Evolutionary conservation across 495 filamentous ascomycete species (phyloP).

Genomic region (Lepidopterella palustris): DNA sequence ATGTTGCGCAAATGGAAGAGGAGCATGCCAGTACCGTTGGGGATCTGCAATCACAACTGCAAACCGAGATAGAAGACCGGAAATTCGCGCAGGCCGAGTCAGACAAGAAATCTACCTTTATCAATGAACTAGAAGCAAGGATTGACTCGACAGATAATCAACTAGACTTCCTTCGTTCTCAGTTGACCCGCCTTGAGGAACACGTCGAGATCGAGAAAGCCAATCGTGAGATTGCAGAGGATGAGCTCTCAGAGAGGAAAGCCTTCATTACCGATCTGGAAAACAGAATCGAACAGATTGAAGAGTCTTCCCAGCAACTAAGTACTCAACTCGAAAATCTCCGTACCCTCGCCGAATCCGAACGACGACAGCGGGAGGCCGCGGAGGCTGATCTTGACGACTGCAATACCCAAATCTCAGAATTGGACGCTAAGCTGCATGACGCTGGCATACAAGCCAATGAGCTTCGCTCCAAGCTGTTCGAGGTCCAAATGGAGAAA

Average conservation of each 20-base stretch:
- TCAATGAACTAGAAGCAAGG: constrained; percentile 26
- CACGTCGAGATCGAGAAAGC: constrained; percentile 4
- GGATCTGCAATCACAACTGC: constrained; percentile 26
- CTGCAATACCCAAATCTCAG: constrained; percentile 21
- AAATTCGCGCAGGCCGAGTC: constrained; percentile 18
- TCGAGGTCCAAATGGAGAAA: constrained; percentile 32
- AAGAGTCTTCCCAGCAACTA: constrained; percentile 16
- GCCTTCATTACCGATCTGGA: constrained; percentile 21
- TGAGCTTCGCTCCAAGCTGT: constrained; percentile 36
- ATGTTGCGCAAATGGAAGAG: constrained; percentile 24
- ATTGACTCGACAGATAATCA: constrained; percentile 4
- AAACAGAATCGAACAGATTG: constrained; percentile 15
- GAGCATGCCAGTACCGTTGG: constrained; percentile 22
- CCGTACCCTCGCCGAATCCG: constrained; percentile 21
- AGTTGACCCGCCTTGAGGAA: background rate
- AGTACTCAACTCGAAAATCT: constrained; percentile 23
- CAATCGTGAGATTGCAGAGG: constrained; percentile 21
- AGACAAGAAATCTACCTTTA: constrained; percentile 16
- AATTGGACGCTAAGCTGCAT: constrained; percentile 27
- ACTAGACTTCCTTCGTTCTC: constrained; percentile 4
- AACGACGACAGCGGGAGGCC: constrained; percentile 31
- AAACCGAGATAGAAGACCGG: constrained; percentile 17
- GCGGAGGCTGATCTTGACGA: constrained; percentile 32
- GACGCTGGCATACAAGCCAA: constrained; percentile 34
- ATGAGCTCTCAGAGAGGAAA: constrained; percentile 15